Base-by-base conservation (phyloP, 169 alveolate genomes). In the Plasmodium gaboni region DNA sequence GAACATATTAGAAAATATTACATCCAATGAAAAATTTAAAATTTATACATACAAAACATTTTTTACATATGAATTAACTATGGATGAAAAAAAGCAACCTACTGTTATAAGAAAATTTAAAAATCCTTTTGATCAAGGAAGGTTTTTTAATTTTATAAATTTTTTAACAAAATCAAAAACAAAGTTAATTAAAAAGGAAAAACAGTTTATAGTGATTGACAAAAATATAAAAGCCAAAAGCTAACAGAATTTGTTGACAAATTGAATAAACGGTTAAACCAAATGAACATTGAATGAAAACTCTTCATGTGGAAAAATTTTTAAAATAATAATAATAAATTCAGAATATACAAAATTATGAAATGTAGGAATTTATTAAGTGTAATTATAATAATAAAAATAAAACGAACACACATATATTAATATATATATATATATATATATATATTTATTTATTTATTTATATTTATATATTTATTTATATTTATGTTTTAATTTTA, bases 91-190 rank as follows among this genome's bases (percentile, higher is more conserved):
- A 67, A 80, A 80, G 19, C 78, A 80, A 44, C 90, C 90, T 13
- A 12, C 57, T 38, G 71, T 80, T 42, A 57, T 80, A 9, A 12
- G 90, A 0, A 80, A 44, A 61, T 67, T 80, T 48, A 65, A 80
- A 55, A 80, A 80, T 22, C 90, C 90, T n/a, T 80, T 80, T 80
- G 90, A 80, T 15, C 63, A 42, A 17, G 90, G 90, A 13, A 61
- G 22, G 0, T 44, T 22, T 44, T 13, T 67, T 13, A 80, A 80
- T 13, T 32, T 80, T 8, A 12, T 80, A 53, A 17, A 80, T 15
- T 80, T 80, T 67, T 68, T 80, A 44, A 80, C 63, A 53, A 80
- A 80, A 46, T 80, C 90, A 12, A 80, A 80, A 13, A 19, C 38
- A 1, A 17, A 68, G 17, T 67, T 80, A 44, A 28, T 46, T 5